Evolutionary conservation across 106 monocot genomes (phyloP).

Genomic region (Amphibolis antarctica): DNA sequence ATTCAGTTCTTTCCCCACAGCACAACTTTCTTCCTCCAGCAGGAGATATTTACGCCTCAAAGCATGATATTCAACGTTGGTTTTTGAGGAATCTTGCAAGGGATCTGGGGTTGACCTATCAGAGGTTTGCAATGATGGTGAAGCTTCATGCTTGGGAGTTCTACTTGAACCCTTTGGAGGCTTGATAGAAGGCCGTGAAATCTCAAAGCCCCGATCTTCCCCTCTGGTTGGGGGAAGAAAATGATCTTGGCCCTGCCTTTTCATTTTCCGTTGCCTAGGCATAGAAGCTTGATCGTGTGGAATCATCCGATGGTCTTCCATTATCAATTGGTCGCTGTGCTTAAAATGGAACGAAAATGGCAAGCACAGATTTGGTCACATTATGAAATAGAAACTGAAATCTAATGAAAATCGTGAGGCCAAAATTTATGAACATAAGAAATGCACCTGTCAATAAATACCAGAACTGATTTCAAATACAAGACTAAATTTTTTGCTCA

Average conservation of each 20-base stretch:
- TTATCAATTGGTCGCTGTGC: neutral
- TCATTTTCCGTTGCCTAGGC: neutral
- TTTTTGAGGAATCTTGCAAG: conserved; percentile 36
- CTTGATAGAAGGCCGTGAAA: neutral
- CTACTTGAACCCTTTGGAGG: conserved; percentile 42
- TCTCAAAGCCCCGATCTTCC: neutral
- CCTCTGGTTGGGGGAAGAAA: neutral
- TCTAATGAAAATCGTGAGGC: too few relatives aligned
- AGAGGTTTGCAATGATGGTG: conserved; percentile 21
- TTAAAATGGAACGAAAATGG: neutral
- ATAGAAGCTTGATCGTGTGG: neutral
- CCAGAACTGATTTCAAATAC: too few relatives aligned
- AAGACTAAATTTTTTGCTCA: too few relatives aligned
- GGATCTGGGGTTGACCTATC: conserved; percentile 43
- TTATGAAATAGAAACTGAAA: too few relatives aligned
- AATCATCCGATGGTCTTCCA: neutral
- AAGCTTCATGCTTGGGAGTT: conserved; percentile 20
- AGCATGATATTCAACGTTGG: conserved; percentile 37
- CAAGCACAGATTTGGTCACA: too few relatives aligned
- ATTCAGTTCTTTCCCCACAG: conserved; percentile 45
- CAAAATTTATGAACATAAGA: too few relatives aligned
- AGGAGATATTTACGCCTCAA: conserved; percentile 70
- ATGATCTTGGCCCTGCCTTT: neutral
- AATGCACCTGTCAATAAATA: too few relatives aligned
- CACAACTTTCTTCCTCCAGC: conserved; percentile 71